phyloP scores from a whole-genome alignment of 306 rosid species.

The Trifolium repens region DNA sequence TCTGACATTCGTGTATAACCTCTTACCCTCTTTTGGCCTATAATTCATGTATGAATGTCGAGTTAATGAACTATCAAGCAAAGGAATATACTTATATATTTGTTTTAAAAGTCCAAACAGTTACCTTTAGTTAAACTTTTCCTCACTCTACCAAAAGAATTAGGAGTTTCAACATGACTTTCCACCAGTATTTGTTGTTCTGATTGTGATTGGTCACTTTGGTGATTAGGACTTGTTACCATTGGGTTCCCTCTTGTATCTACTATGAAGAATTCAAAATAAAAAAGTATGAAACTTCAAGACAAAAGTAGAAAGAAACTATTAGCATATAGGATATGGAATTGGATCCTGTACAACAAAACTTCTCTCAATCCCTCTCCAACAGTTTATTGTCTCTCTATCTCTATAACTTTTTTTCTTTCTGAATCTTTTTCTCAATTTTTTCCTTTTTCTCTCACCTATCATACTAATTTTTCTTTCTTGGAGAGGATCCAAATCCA shows the following conservation, averaged over 20 bases:
- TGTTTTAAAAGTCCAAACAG: not conserved
- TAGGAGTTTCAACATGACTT: constrained; percentile 13
- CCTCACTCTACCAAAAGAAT: not conserved
- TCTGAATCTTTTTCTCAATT: too few relatives aligned
- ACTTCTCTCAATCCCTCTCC: not conserved
- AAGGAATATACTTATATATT: not conserved
- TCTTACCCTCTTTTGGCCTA: constrained; percentile 19
- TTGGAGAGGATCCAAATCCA: not conserved
- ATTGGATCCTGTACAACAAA: not conserved
- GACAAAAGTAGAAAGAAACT: constrained; percentile 5
- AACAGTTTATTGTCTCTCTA: too few relatives aligned
- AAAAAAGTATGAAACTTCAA: constrained; percentile 2
- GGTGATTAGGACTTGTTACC: constrained; percentile 10
- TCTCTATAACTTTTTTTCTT: too few relatives aligned
- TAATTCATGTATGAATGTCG: constrained; percentile 7
- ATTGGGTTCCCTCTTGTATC: constrained; percentile 1
- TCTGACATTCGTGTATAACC: constrained; percentile 24
- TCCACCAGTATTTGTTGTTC: constrained; percentile 13
- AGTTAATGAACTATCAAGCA: constrained; percentile 3
- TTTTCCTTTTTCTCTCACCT: not conserved
- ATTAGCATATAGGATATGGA: not conserved
- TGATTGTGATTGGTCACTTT: constrained; percentile 1
- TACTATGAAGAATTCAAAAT: constrained; percentile 12
- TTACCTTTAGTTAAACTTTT: constrained; percentile 12
- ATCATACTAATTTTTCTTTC: not conserved